Evolutionary conservation across 306 rosid genomes (phyloP).

Genomic region (Adenanthera pavonina): DNA sequence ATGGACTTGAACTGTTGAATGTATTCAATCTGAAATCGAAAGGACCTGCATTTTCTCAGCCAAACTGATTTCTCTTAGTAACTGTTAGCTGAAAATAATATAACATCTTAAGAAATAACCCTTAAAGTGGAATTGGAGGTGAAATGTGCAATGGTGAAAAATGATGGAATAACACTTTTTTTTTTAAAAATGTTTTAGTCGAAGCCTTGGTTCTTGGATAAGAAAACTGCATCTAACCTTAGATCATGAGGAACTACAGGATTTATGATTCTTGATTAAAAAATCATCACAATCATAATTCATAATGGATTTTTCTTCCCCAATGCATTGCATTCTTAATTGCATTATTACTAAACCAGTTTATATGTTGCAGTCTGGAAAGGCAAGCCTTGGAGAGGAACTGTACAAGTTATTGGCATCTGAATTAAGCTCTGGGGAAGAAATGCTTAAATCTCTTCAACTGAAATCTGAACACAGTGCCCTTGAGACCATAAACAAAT

Average conservation of each 20-base stretch:
- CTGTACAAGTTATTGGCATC: slow-evolving; percentile 61
- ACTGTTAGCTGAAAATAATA: neutral
- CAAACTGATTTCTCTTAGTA: neutral
- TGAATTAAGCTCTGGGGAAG: slow-evolving; percentile 64
- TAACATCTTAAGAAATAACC: neutral
- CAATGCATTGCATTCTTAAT: slow-evolving; percentile 5
- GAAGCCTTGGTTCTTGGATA: slow-evolving; percentile 15
- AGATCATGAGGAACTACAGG: neutral
- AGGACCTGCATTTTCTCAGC: neutral
- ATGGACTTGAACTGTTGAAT: slow-evolving; percentile 32
- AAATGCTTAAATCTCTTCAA: slow-evolving; percentile 63
- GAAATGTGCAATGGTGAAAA: neutral
- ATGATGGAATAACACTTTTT: neutral
- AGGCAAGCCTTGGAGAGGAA: slow-evolving; percentile 74
- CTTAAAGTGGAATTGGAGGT: neutral
- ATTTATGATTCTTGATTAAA: neutral
- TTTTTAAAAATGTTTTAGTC: slow-evolving; percentile 1
- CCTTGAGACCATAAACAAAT: slow-evolving; percentile 74
- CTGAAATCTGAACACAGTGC: slow-evolving; percentile 70
- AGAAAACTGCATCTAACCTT: slow-evolving; percentile 2
- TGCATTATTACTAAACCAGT: slow-evolving; percentile 29
- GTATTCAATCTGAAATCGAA: slow-evolving; percentile 27
- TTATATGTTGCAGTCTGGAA: slow-evolving; percentile 70
- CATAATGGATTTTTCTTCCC: neutral
- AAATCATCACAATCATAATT: neutral